Conservation (phyloP, 2,329 filamentous ascomycete species). For the Ceratocystis albifundus region DNA sequence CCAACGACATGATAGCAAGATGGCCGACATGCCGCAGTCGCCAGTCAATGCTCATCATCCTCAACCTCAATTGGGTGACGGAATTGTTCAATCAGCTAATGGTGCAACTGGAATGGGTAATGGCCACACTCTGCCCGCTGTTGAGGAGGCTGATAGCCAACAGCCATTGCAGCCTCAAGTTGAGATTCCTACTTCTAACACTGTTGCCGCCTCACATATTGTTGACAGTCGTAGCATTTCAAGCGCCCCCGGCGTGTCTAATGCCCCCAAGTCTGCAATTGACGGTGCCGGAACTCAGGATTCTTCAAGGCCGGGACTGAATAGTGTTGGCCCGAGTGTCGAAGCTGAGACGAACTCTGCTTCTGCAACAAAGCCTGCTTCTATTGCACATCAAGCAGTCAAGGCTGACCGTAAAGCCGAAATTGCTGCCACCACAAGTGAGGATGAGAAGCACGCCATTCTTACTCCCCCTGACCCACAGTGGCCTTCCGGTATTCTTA, state of each 20-base stretch:
- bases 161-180: not conserved
- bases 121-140: not conserved
- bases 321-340: not conserved
- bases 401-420: conserved; percentile 54
- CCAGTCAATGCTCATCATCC: not conserved
- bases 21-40: not conserved
- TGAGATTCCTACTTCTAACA: conserved; percentile 17
- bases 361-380: not conserved
- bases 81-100: not conserved
- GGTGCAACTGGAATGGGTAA: not conserved
- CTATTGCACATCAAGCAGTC: not conserved
- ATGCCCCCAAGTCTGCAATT: not conserved
- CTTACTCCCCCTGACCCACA: conserved; percentile 91
- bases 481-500: conserved; percentile 85
- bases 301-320: not conserved
- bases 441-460: conserved; percentile 69
- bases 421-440: conserved; percentile 13
- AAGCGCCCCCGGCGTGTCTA: not conserved
- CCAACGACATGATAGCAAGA: conserved; percentile 20
- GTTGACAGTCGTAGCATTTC: conserved; percentile 13
- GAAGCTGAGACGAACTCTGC: not conserved
- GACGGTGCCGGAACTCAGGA: not conserved
- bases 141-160: not conserved
- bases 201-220: conserved; percentile 19
- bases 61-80: not conserved